Evolutionary conservation across 768 basidiomycete genomes (phyloP).

Genomic region (Kwoniella sp.): DNA sequence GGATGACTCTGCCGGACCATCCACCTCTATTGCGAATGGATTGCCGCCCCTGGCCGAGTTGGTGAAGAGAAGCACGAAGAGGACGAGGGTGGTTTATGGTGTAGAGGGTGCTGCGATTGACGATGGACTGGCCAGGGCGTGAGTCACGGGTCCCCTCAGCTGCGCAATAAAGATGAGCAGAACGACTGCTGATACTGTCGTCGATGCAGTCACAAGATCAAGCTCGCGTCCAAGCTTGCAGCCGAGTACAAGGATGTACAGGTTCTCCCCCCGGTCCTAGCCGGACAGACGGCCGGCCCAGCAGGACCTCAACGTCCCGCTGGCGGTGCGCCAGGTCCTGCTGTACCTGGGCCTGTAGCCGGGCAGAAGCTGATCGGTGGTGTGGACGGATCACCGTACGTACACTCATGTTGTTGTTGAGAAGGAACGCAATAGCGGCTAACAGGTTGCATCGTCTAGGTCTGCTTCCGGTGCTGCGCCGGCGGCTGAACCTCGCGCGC

Average conservation of each 20-base stretch:
- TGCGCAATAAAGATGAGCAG: background rate
- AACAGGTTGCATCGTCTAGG: too few relatives aligned
- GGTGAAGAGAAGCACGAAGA: conserved; percentile 41
- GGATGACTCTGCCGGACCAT: conserved; percentile 28
- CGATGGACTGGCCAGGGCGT: conserved; percentile 46
- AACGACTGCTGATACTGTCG: background rate
- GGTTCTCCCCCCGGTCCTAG: conserved; percentile 72
- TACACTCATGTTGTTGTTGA: background rate
- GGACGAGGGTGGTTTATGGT: conserved; percentile 46
- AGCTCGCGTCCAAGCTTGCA: conserved; percentile 73
- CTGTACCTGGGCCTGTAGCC: conserved; percentile 23
- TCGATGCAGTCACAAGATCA: conserved; percentile 40
- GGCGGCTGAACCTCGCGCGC: conserved; percentile 26
- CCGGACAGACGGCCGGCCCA: conserved; percentile 73
- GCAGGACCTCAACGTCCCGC: conserved; percentile 67
- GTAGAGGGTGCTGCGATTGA: conserved; percentile 29
- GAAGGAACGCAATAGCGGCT: background rate
- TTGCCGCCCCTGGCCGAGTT: conserved; percentile 45
- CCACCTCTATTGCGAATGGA: conserved; percentile 8
- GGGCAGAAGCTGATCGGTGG: conserved; percentile 50
- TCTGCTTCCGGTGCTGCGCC: conserved; percentile 1
- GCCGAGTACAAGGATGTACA: conserved; percentile 86
- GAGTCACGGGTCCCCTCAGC: conserved; percentile 5
- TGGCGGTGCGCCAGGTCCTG: conserved; percentile 1
- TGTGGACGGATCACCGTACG: conserved; percentile 32